These are phyloP conservation scores for Lathyrus tuberosus DNA, from an alignment of 306 rosid species.

Conservation along the genomic window DNA sequence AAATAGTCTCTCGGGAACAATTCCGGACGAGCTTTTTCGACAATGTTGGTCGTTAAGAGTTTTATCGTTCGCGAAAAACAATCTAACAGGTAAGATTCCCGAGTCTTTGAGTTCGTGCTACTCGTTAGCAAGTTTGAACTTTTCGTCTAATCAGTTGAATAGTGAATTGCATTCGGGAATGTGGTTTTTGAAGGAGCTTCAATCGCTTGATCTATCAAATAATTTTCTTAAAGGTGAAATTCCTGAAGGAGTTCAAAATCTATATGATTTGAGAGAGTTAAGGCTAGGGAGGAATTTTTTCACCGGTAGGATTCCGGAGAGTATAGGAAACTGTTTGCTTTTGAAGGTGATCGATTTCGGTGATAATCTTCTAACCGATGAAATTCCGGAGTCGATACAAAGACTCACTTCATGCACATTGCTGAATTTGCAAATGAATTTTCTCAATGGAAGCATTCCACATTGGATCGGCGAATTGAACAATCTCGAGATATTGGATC, in stretches of 20 bases:
- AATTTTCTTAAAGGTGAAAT: conserved; percentile 76
- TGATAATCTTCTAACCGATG: conserved; percentile 66
- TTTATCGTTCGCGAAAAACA: conserved; percentile 72
- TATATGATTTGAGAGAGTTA: conserved; percentile 64
- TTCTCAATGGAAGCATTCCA: conserved; percentile 64
- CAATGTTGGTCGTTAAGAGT: conserved; percentile 82
- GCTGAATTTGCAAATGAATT: conserved; percentile 70
- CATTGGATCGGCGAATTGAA: conserved; percentile 84
- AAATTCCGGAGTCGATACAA: conserved; percentile 70
- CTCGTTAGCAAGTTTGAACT: conserved; percentile 59
- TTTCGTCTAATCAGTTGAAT: conserved; percentile 65
- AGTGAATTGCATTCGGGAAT: conserved; percentile 72
- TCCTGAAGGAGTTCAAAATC: conserved; percentile 65
- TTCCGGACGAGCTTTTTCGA: conserved; percentile 64
- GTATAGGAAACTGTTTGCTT: conserved; percentile 67
- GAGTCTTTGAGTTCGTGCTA: conserved; percentile 72
- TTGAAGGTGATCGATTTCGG: conserved; percentile 73
- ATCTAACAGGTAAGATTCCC: conserved; percentile 73
- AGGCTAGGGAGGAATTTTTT: conserved; percentile 62
- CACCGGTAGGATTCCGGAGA: conserved; percentile 65
- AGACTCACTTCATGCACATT: conserved; percentile 66
- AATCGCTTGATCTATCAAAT: conserved; percentile 71
- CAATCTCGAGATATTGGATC: conserved; percentile 64
- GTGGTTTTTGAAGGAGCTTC: conserved; percentile 77
- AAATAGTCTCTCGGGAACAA: conserved; percentile 67